Evolutionary conservation across 352 stramenopile species (phyloP).

Genomic region (Pythium vanterpoolii): DNA sequence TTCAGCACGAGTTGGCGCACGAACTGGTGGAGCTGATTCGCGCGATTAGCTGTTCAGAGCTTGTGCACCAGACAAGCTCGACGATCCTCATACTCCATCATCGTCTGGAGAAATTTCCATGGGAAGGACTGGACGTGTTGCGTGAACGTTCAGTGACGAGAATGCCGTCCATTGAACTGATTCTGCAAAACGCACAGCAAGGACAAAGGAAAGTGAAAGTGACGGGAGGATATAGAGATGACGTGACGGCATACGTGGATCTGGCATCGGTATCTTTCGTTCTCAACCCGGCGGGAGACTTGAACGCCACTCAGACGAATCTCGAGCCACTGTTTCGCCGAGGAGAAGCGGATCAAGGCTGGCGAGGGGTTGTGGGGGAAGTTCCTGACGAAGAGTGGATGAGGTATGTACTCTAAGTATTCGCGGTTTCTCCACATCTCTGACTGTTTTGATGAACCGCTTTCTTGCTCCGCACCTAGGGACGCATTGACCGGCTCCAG

Average conservation of each 20-base stretch:
- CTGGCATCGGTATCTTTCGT: slow-evolving; percentile 44
- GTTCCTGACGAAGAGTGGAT: slow-evolving; percentile 47
- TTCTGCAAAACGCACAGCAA: slow-evolving; percentile 29
- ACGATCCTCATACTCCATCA: slow-evolving; percentile 70
- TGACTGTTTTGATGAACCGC: not conserved
- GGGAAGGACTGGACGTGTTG: slow-evolving; percentile 74
- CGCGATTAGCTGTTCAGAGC: not conserved
- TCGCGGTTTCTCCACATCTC: too few relatives aligned
- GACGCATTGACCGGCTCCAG: slow-evolving; percentile 52
- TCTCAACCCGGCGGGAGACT: slow-evolving; percentile 72
- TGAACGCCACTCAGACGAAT: slow-evolving; percentile 58
- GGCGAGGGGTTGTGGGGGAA: slow-evolving; percentile 49
- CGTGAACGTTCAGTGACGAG: slow-evolving; percentile 41
- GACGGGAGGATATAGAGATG: not conserved
- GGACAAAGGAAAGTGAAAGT: slow-evolving; percentile 24
- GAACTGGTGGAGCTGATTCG: slow-evolving; percentile 6
- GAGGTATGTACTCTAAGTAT: slow-evolving; percentile 29
- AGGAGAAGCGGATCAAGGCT: slow-evolving; percentile 35
- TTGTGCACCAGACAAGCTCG: slow-evolving; percentile 1
- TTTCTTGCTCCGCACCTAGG: not conserved
- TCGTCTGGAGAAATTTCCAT: slow-evolving; percentile 70
- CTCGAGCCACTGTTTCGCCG: slow-evolving; percentile 46
- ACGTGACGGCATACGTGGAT: not conserved
- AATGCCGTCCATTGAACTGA: slow-evolving; percentile 71
- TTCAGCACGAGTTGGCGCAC: not conserved